These are phyloP conservation scores for Phlegmacium glaucopus DNA, from an alignment of 768 basidiomycete species.

Conservation along the genomic window DNA sequence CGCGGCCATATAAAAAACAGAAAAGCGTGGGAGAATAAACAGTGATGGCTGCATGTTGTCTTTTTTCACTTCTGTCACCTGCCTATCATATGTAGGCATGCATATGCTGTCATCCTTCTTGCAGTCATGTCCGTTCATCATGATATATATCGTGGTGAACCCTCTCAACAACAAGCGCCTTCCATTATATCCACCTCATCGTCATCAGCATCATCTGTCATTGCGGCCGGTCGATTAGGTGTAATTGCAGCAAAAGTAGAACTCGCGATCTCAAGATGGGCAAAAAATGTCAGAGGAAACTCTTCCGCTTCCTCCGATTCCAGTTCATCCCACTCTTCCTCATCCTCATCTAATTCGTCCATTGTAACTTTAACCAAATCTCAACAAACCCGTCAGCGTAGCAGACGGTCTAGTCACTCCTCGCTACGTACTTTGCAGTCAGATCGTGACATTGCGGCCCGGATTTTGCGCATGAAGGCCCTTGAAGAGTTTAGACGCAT, in stretches of 20 bases:
- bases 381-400: constrained; percentile 38
- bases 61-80: constrained; percentile 3
- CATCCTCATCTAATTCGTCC: constrained; percentile 40
- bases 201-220: constrained; percentile 36
- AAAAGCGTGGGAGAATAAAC: constrained; percentile 2
- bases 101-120: constrained; percentile 9
- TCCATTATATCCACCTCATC: constrained; percentile 36
- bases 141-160: constrained; percentile 63
- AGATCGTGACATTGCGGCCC: constrained; percentile 58
- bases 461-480: constrained; percentile 56
- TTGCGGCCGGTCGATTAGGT: constrained; percentile 40
- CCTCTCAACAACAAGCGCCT: constrained; percentile 29
- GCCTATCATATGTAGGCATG: too few relatives aligned
- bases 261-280: constrained; percentile 71
- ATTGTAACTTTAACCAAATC: constrained; percentile 38
- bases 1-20: constrained; percentile 56
- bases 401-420: constrained; percentile 44
- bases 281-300: constrained; percentile 41
- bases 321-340: constrained; percentile 44
- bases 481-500: constrained; percentile 56
- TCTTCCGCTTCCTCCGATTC: constrained; percentile 42
- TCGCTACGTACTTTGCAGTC: constrained; percentile 52
- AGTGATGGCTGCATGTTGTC: too few relatives aligned
- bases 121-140: constrained; percentile 25
- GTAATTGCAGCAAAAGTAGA: constrained; percentile 63